Evolutionary conservation across 148 eudicot genomes (phyloP), one percentile per base, ranked within the genome.

Genomic region (Drosera capensis): DNA sequence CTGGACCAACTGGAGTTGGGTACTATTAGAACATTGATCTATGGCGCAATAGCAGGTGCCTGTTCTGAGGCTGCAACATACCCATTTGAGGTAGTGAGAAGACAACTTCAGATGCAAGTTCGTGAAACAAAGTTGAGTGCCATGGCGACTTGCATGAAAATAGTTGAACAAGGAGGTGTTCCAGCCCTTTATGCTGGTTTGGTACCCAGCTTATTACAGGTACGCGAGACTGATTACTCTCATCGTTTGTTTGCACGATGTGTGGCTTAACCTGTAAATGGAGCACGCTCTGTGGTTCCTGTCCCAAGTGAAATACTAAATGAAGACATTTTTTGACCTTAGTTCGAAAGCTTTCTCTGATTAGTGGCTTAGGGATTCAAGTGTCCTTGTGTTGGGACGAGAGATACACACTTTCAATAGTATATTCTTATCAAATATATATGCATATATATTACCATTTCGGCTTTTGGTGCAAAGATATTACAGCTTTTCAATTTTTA

Each of bases 31-130:
- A 90, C 97, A 22, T 58, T 84, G 37, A 20, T 90, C 36, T 84
- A 78, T 55, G 97, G 97, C 43, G 97, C 97, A 5, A 71, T 90
- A 55, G 93, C 97, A 26, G 97, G 97, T 57, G 92, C 87, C 47
- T 90, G 95, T 66, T 51, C 97, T 41, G 97, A 90, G 62, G 95
- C 93, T 42, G 93, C 93, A 57, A 84, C 97, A 19, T 90, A 84
- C 59, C 95, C 97, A 5, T 90, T 90, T 73, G 97, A 90, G 63
- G 95, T 90, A 23, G 97, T 90, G 21, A 80, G 97, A 68, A 81
- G 97, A 66, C 95, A 78, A 55, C 97, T 90, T 69, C 97, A 90
- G 70, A 54, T 90, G 86, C 97, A 90, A 68, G 95, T 69, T 28
- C 63, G 68, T 51, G 97, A 66, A 44, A 59, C 67, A 30, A 78